Evolutionary conservation across 169 alveolate genomes (phyloP).

Genomic region (Cryptosporidium ryanae): DNA sequence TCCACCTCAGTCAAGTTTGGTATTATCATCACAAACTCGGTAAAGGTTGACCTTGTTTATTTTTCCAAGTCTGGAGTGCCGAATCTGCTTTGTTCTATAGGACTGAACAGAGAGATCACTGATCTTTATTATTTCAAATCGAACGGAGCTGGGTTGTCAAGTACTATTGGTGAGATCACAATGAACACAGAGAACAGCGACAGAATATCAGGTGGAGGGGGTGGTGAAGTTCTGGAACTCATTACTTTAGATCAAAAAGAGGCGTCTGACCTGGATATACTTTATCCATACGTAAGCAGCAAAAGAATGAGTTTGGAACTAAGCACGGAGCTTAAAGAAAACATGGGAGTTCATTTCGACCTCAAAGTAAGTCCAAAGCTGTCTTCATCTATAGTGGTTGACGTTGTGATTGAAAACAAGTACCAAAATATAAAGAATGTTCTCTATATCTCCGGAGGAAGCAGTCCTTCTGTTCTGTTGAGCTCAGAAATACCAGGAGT

Average conservation of each 20-base stretch:
- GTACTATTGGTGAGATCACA: slow-evolving; percentile 43
- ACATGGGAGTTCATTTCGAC: slow-evolving; percentile 43
- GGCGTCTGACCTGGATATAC: not conserved
- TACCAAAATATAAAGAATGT: slow-evolving; percentile 15
- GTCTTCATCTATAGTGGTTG: slow-evolving; percentile 13
- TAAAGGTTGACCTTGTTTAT: slow-evolving; percentile 22
- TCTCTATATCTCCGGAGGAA: slow-evolving; percentile 45
- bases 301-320: slow-evolving; percentile 14
- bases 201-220: not conserved
- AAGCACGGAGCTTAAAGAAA: slow-evolving; percentile 15
- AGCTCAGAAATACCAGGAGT: slow-evolving; percentile 48
- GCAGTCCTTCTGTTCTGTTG: slow-evolving; percentile 27
- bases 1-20: slow-evolving; percentile 21
- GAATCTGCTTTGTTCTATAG: slow-evolving; percentile 19
- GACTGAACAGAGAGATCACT: slow-evolving; percentile 5
- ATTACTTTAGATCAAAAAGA: not conserved
- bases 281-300: slow-evolving; percentile 19
- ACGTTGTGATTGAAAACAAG: slow-evolving; percentile 15
- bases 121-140: slow-evolving; percentile 50
- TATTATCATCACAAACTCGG: not conserved
- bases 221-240: not conserved
- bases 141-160: slow-evolving; percentile 18
- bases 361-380: slow-evolving; percentile 1
- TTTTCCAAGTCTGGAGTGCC: not conserved
- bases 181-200: slow-evolving; percentile 31